Evolutionary conservation across 169 alveolate species (phyloP).

Genomic region (Plasmodium coatneyi): DNA sequence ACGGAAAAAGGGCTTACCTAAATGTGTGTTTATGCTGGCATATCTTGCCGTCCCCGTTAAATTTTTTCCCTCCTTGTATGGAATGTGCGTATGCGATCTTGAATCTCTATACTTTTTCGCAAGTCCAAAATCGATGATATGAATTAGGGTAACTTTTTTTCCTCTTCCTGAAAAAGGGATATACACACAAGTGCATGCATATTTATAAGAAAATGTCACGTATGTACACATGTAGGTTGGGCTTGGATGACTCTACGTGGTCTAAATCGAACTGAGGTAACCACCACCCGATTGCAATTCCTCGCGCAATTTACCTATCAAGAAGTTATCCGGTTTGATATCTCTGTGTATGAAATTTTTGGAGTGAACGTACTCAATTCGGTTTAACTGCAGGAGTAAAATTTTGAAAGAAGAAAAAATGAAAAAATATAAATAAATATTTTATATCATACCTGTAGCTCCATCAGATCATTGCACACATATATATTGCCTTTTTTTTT

Average conservation of each 20-base stretch:
- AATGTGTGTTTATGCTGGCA: constrained; percentile 98
- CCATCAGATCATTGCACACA: background rate
- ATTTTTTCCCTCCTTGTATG: constrained; percentile 97
- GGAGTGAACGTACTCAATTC: constrained; percentile 95
- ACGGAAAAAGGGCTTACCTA: constrained; percentile 86
- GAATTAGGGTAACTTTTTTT: constrained; percentile 90
- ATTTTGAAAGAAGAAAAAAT: background rate
- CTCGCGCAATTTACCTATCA: constrained; percentile 86
- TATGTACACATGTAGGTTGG: background rate
- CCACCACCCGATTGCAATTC: constrained; percentile 6
- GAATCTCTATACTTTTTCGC: constrained; percentile 97
- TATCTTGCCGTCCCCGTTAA: constrained; percentile 99
- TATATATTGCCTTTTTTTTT: background rate
- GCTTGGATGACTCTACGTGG: background rate
- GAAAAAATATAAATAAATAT: background rate
- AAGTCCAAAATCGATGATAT: constrained; percentile 96
- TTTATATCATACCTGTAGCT: background rate
- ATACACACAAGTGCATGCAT: background rate
- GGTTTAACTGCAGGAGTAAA: constrained; percentile 82
- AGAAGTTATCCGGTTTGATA: constrained; percentile 98
- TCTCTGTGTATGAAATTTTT: constrained; percentile 97
- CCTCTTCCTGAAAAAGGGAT: constrained; percentile 85
- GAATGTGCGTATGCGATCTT: constrained; percentile 97
- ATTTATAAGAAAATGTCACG: background rate
- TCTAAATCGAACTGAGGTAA: background rate